Base-by-base conservation (phyloP, 768 basidiomycete genomes). In the Mycena amicta region DNA sequence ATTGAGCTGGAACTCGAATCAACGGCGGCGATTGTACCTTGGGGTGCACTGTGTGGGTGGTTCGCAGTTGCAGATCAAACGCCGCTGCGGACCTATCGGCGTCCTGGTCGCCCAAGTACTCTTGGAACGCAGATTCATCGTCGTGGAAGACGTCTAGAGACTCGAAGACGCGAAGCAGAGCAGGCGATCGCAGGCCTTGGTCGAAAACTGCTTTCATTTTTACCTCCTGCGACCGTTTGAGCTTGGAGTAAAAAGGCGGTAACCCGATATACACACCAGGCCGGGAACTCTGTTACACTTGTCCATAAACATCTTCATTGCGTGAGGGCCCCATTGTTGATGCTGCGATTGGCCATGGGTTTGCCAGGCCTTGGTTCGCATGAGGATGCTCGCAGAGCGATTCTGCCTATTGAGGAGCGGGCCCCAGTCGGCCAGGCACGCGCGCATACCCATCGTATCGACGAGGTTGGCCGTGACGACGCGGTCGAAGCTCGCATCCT, bases 291-390 rank as follows among this genome's bases (percentile, higher is more conserved):
- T 30, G 33, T 47, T 57, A 26, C 53, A 66, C 57, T 57, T 53
- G 52, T 66, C 59, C 59, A 64, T 45, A 59, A 65, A 28, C 50
- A 62, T 27, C 58, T 62, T 55, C 63, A 66, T 60, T 49, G 62
- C 31, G 43, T 56, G n/a, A 30, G 29, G 40, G 12, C 33, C 33
- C 41, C 49, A 52, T 33, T 66, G 29, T 18, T 31, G 4, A 4
- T 25, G 8, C 6, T 12, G 15, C 6, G 12, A 2, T 37, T 33
- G 11, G 54, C 31, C 12, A 1, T 53, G 15, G 11, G 45, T 41
- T 46, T 69, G 66, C 72, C 72, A 74, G 23, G 69, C 68, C 64
- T 70, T 72, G 3, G 68, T 69, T 56, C 70, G 58, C 53, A 71
- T 66, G 23, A 74, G 41, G 3, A 74, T 58, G 5, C 68, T 63